These are phyloP conservation scores for Cutaneotrichosporon curvatum DNA, from an alignment of 1,284 basidiomycete genomes.

Conservation along the genomic window DNA sequence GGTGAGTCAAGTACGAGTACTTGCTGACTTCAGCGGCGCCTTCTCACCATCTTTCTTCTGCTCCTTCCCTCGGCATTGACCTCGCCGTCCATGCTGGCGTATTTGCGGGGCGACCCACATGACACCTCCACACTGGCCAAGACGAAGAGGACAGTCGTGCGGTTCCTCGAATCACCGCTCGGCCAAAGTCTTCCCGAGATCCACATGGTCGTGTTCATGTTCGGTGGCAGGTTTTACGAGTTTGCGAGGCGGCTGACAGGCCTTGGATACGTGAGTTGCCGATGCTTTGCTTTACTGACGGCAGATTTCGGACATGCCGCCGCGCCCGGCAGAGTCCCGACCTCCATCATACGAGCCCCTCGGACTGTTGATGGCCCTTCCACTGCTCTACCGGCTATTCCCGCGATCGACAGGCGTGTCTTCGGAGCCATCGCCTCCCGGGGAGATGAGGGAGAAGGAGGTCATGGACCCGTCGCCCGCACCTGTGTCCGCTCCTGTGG, in stretches of 20 bases:
- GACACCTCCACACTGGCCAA: constrained; percentile 5
- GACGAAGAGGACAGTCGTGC: constrained; percentile 15
- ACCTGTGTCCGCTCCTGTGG: constrained; percentile 12
- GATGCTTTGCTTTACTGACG: not conserved
- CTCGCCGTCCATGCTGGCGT: constrained; percentile 40
- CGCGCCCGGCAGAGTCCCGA: constrained; percentile 59
- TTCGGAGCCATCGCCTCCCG: not conserved
- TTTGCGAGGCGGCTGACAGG: constrained; percentile 64
- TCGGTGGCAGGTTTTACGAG: constrained; percentile 71
- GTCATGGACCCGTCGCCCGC: constrained; percentile 1
- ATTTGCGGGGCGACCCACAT: constrained; percentile 38
- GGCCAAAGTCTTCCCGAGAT: constrained; percentile 52
- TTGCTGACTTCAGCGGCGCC: constrained; percentile 33
- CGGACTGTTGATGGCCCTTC: constrained; percentile 64
- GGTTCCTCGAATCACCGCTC: constrained; percentile 31
- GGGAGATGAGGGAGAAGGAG: constrained; percentile 1
- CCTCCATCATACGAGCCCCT: constrained; percentile 78
- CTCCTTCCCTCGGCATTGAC: constrained; percentile 57
- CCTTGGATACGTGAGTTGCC: constrained; percentile 60
- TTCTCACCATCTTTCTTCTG: constrained; percentile 58
- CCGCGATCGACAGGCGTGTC: constrained; percentile 7
- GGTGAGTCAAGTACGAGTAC: constrained; percentile 10
- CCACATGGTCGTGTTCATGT: constrained; percentile 74
- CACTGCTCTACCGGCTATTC: constrained; percentile 58
- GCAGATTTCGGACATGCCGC: constrained; percentile 61